Percentiles rank a stretch among this genome's conserved stretches.
phyloP scores from a whole-genome alignment of 805 yeast species.

The Scheffersomyces lignosus region DNA sequence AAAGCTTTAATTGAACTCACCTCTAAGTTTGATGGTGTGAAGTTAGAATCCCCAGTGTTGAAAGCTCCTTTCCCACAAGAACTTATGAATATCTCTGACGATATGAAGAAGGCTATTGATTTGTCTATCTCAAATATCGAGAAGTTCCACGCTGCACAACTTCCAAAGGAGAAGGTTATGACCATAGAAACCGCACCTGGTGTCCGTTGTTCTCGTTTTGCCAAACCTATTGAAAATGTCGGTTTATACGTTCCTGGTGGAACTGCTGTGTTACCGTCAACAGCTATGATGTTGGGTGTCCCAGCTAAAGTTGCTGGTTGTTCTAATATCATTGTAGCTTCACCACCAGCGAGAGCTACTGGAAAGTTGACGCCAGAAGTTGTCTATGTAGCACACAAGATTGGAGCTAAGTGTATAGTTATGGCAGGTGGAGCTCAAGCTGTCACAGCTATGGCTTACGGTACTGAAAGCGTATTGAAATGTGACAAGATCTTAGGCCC shows the following conservation, averaged over 20 bases:
- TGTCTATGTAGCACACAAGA: conserved; percentile 93
- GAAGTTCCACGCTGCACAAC: conserved; percentile 92
- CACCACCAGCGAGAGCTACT: conserved; percentile 87
- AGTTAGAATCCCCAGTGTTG: conserved; percentile 68
- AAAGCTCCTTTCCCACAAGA: conserved; percentile 85
- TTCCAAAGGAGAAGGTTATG: conserved; percentile 65
- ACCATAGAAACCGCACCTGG: conserved; percentile 93
- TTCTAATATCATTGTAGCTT: conserved; percentile 84
- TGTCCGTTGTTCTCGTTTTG: conserved; percentile 89
- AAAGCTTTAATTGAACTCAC: conserved; percentile 86
- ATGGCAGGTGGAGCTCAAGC: conserved; percentile 99
- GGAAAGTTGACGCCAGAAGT: conserved; percentile 96
- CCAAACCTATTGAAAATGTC: conserved; percentile 91
- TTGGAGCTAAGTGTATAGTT: conserved; percentile 87
- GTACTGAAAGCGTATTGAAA: conserved; percentile 88
- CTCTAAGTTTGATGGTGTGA: conserved; percentile 86
- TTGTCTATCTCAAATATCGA: conserved; percentile 84
- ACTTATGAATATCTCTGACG: conserved; percentile 69
- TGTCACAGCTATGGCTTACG: conserved; percentile 97
- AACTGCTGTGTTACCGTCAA: conserved; percentile 96
- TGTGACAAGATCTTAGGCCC: conserved; percentile 98
- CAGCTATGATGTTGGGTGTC: conserved; percentile 97
- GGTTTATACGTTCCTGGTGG: conserved; percentile 99
- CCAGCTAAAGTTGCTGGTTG: conserved; percentile 99
- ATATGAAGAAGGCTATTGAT: conserved; percentile 82